Base-by-base conservation (phyloP, 352 stramenopile genomes). In the Pelagophyceae sp. region DNA sequence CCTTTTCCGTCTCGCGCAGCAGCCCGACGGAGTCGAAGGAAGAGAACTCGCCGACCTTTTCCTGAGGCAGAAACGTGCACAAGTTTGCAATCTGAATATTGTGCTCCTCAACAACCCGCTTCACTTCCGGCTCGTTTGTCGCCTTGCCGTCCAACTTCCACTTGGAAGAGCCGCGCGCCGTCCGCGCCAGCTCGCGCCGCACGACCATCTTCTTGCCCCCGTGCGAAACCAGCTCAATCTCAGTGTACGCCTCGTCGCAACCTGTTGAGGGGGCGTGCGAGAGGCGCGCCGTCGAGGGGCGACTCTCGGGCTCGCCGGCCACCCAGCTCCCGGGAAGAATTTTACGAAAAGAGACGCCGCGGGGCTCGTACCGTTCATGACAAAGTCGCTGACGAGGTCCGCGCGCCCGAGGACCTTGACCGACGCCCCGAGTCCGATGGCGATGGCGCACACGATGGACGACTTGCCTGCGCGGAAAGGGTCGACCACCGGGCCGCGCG, bases 41-140 rank as follows among this genome's bases (percentile, higher is more conserved):
- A 32, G 82, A 87, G 72, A 95, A 95, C 63, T 81, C 85, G 31
- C 86, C 84, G 23, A 96, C 95, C 82, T 95, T 96, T 80, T 99
- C 95, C 82, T 99, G 96, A 0, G 96, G 96, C 32, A 99, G 82
- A 79, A 99, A 98, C 64, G 98, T 97, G 77, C 95, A 99, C 40
- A 99, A 86, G 80, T 99, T 99, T 83, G 98, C 93, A 81, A 99
- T 95, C 78, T 96, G 88, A 78, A 99, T 98, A 50, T 93, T 88
- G 76, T 86, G 89, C n/a, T 91, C 85, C 51, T 90, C 80, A 76
- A 97, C 93, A 5, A 97, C 77, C 23, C 90, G 82, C 6, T 82
- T 83, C 3, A 94, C 79, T 31, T 83, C 60, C 32, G 87, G 85
- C 32, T 82, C 67, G 27, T 79, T 84, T 50, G 77, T 70, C 29